Conservation (phyloP, 441 rosid genomes). For the Croton laevigatus region DNA sequence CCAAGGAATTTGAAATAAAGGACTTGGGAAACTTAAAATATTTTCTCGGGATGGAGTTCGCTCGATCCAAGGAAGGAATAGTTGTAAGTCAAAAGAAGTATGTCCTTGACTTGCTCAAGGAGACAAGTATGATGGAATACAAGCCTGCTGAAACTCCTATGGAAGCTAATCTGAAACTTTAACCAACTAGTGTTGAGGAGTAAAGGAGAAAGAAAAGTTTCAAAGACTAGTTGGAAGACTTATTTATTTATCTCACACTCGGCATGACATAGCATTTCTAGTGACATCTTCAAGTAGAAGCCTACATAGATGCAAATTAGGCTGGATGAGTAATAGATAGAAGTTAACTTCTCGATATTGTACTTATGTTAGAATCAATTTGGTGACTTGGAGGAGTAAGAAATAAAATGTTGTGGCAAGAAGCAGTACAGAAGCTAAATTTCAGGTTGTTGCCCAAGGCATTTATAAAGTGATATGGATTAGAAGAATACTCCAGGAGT, state of each 20-base stretch:
- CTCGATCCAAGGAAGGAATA: not conserved
- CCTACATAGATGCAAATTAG: not conserved
- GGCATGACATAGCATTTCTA: not conserved
- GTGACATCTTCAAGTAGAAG: not conserved
- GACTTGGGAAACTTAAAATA: too few relatives aligned
- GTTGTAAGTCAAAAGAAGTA: not conserved
- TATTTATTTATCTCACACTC: not conserved
- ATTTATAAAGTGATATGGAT: not conserved
- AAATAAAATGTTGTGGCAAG: not conserved
- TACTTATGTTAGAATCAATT: not conserved
- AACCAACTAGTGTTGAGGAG: not conserved
- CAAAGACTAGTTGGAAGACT: not conserved
- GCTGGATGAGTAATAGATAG: not conserved
- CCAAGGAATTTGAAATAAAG: too few relatives aligned
- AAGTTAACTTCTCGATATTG: not conserved
- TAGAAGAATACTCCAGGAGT: not conserved
- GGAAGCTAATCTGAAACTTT: not conserved
- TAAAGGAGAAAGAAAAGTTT: not conserved
- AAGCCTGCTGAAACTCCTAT: not conserved
- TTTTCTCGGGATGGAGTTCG: too few relatives aligned
- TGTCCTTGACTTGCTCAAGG: not conserved
- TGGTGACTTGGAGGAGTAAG: conserved; percentile 2
- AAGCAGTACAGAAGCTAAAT: not conserved
- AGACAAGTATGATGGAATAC: not conserved
- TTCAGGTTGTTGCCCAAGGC: not conserved